Conservation (phyloP, 106 monocot species). For the Dendrobium huoshanense region DNA sequence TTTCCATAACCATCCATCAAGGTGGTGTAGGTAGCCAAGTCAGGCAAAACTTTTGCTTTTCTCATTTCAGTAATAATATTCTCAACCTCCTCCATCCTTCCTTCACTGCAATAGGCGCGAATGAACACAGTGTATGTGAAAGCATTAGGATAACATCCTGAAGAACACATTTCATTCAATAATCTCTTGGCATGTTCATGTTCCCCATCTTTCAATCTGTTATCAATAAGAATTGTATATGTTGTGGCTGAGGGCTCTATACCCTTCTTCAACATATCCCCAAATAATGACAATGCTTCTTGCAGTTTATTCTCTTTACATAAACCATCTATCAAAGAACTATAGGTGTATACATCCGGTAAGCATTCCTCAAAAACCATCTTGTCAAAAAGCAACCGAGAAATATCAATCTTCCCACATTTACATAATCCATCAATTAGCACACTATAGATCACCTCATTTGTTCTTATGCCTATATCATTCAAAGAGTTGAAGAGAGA, state of each 20-base stretch:
- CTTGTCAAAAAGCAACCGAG: conserved; percentile 18
- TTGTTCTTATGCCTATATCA: conserved; percentile 14
- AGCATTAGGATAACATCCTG: conserved; percentile 16
- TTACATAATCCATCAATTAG: conserved; percentile 38
- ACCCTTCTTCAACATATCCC: conserved; percentile 26
- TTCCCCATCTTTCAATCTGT: conserved; percentile 24
- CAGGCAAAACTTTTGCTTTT: conserved; percentile 19
- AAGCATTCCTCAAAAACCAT: conserved; percentile 25
- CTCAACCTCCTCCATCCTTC: conserved; percentile 25
- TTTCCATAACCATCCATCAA: conserved; percentile 34
- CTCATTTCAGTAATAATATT: conserved; percentile 33
- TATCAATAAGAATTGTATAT: conserved; percentile 30
- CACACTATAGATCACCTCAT: conserved; percentile 30
- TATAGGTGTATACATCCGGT: conserved; percentile 27
- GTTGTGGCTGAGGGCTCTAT: conserved; percentile 18
- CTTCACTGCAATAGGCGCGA: conserved; percentile 30
- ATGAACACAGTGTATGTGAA: conserved; percentile 30
- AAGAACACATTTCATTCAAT: conserved; percentile 20
- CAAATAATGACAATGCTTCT: conserved; percentile 21
- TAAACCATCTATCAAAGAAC: conserved; percentile 21
- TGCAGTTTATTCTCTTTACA: conserved; percentile 25
- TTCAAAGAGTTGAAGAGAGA: conserved; percentile 19
- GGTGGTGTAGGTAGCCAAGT: conserved; percentile 22
- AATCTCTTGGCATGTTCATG: conserved; percentile 18
- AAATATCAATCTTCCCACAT: conserved; percentile 16